Evolutionary conservation across 495 filamentous ascomycete genomes (phyloP), one percentile per base, ranked within the genome.

Genomic region (Aspergillus funiculosus): DNA sequence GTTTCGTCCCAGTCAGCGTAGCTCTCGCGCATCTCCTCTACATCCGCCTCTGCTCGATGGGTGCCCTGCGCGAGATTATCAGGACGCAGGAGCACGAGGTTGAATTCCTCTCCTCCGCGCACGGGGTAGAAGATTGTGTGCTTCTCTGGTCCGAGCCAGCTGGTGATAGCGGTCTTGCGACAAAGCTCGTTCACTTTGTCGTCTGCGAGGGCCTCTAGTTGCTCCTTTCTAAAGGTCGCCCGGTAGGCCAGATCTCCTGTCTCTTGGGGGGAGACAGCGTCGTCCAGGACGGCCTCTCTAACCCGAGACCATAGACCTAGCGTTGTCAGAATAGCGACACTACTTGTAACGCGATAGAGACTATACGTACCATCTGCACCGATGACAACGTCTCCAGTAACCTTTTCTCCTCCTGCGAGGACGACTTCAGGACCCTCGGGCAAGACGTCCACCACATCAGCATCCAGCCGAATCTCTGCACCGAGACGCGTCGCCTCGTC

Each of bases 191-290:
- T 34, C 3, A 59, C 35, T 5, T 48, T 24, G 1, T 37, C 20
- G 21, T 56, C 47, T 7, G 26, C 9, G 1, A 60, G 44, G 1
- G 43, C 41, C 15, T 48, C 45, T 2, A 59, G 36, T 24, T 51
- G 37, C 7, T 36, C 28, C 17, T 14, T 24, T 0, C 34, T 21
- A 27, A 60, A 48, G 3, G 80, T 62, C 1, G 82, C 60, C 11
- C 81, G 61, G 50, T 83, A 83, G 1, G 80, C 81, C 21, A 84
- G 60, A 54, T 84, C 80, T 1, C 81, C 81, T 0, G 80, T 83
- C 7, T 72, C 70, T 0, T 59, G 39, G 6, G 76, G 74, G 0
- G 59, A 56, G 25, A 66, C 60, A 10, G 54, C 43, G 1, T 51
- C 53, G 10, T 58, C 60, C 10, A 77, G 51, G 26, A 79, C 54